A percentile compares a stretch with the other conserved stretches of the same genome.
These are phyloP conservation scores for Hygrophila difformis DNA, from an alignment of 257 asterid species.

Conservation along the genomic window DNA sequence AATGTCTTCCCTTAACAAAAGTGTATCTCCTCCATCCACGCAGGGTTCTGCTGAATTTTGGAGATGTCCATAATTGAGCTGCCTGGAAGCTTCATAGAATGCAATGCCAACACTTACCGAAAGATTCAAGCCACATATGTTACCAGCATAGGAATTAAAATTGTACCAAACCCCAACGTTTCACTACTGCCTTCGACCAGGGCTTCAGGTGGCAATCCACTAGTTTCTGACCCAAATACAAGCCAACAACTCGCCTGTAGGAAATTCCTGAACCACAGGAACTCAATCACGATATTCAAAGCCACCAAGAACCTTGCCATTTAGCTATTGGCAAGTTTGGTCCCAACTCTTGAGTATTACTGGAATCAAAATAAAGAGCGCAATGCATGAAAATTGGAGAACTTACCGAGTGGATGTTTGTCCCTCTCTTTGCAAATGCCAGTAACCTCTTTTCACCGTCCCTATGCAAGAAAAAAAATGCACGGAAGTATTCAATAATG, in stretches of 20 bases:
- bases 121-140: slow-evolving; percentile 85
- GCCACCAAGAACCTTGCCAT: too few relatives aligned
- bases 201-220: slow-evolving; percentile 80
- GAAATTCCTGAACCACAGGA: slow-evolving; percentile 57
- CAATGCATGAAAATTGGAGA: too few relatives aligned
- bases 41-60: slow-evolving; percentile 39
- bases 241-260: slow-evolving; percentile 86
- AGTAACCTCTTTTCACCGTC: slow-evolving; percentile 84
- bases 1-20: slow-evolving; percentile 63
- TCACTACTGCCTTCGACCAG: slow-evolving; percentile 59
- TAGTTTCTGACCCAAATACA: too few relatives aligned
- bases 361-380: too few relatives aligned
- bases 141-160: slow-evolving; percentile 84
- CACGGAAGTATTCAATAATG: too few relatives aligned
- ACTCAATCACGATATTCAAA: background rate
- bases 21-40: slow-evolving; percentile 25
- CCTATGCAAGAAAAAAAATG: slow-evolving; percentile 32
- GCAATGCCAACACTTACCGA: slow-evolving; percentile 94
- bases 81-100: slow-evolving; percentile 85
- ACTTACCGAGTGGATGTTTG: slow-evolving; percentile 67
- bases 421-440: slow-evolving; percentile 89
- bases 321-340: too few relatives aligned
- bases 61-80: slow-evolving; percentile 75
- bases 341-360: too few relatives aligned
- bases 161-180: slow-evolving; percentile 64